Conservation (phyloP, 441 rosid species). For the Adansonia madagascariensis region DNA sequence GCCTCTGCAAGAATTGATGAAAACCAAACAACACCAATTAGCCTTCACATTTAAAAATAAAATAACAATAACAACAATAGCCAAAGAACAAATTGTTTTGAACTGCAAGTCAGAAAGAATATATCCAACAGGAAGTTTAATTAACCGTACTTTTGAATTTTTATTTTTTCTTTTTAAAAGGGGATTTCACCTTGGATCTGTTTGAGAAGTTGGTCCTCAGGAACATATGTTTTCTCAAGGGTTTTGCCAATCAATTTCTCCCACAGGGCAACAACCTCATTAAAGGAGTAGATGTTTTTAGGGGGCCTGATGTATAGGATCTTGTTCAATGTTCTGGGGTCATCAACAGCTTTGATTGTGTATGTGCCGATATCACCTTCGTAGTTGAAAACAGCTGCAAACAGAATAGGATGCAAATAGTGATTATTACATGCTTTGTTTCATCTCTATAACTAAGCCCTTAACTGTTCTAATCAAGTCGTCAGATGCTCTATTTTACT, state of each 20-base stretch:
- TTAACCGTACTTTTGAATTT: neutral
- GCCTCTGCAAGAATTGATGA: constrained; percentile 41
- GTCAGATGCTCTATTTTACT: too few species aligned
- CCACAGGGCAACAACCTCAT: constrained; percentile 60
- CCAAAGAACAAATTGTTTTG: neutral
- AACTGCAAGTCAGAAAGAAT: neutral
- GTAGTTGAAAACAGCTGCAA: constrained; percentile 51
- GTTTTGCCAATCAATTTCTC: constrained; percentile 60
- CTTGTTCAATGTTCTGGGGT: constrained; percentile 60
- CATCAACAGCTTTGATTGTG: constrained; percentile 59
- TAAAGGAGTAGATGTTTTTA: constrained; percentile 52
- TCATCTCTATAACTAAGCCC: too few species aligned
- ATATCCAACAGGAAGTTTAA: neutral
- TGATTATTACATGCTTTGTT: neutral
- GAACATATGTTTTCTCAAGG: constrained; percentile 46
- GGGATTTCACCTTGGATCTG: constrained; percentile 40
- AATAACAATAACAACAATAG: neutral
- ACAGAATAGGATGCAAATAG: constrained; percentile 6
- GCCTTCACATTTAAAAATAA: neutral
- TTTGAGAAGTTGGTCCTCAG: constrained; percentile 56
- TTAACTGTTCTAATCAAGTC: too few species aligned
- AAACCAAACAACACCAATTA: neutral
- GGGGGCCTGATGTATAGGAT: constrained; percentile 52
- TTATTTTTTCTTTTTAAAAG: neutral
- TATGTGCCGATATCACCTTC: constrained; percentile 60